Base-by-base conservation (phyloP, 495 filamentous ascomycete species). In the Neurospora intermedia region DNA sequence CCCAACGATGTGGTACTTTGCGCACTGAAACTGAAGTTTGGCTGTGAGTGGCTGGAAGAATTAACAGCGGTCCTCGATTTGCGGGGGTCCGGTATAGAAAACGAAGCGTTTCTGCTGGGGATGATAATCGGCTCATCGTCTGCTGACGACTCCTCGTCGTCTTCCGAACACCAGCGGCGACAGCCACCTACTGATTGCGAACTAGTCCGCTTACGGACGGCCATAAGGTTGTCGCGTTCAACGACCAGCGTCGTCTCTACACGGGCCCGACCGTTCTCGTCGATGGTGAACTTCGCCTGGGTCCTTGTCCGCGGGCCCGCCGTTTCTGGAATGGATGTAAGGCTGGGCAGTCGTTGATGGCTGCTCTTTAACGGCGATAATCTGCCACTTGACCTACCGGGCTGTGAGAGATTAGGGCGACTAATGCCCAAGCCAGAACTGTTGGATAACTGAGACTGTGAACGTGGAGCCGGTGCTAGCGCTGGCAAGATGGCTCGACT, bases 201-300 rank as follows among this genome's bases (percentile, higher is more conserved):
- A 46, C 76, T 79, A 62, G 77, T 74, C n/a, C 79, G 74, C 72
- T 81, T 80, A 15, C 71, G 72, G 4, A 75, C 73, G 41, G 76
- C 80, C 27, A 78, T 71, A 43, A 75, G 74, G 31, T 82, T 75
- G 9, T 83, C 82, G 46, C 77, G 80, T 31, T 88, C 84, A 27
- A 85, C 79, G 13, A 91, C 80, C 4, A 90, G 76, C 42, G 89
- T 88, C 73, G 90, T 91, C 78, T 93, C 90, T 8, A 91, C 88
- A 73, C 89, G 89, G 27, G 92, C 92, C 66, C 90, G 84, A 7
- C 92, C 92, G 76, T 89, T 89, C 43, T 87, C 84, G 77, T 92
- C 92, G 75, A 94, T 92, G 13, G 85, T 89, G 71, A 94, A 89
- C 43, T 88, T 89, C 6, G 93, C 88, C 73, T 86, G 83, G 4